A percentile compares a stretch with the other conserved stretches of the same genome.
Evolutionary conservation across 257 asterid genomes (phyloP).

Genomic region (Solanum sitiens): DNA sequence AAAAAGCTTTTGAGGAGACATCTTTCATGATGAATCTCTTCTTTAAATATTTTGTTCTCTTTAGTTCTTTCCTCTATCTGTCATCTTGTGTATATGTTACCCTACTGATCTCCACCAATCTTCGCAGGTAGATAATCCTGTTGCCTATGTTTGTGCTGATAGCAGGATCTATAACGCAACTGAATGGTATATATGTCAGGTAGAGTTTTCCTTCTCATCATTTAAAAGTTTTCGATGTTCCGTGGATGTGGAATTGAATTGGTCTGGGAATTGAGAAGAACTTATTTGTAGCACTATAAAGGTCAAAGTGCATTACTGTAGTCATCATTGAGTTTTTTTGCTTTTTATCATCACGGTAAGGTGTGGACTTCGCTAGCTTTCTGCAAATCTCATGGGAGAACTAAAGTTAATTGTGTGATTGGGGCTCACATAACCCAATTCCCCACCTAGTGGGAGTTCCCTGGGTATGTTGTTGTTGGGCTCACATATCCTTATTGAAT

Average conservation of each 20-base stretch:
- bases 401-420: background rate
- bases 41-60: background rate
- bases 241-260: background rate
- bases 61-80: background rate
- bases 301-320: background rate
- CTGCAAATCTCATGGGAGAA: background rate
- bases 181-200: conserved; percentile 98
- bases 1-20: background rate
- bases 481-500: background rate
- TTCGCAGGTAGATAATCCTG: conserved; percentile 68
- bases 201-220: conserved; percentile 6
- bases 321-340: background rate
- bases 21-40: background rate
- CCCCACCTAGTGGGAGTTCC: no score
- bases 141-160: conserved; percentile 81
- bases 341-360: background rate
- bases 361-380: background rate
- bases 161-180: conserved; percentile 80
- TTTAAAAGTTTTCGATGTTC: background rate
- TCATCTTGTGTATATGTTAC: background rate
- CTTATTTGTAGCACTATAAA: background rate
- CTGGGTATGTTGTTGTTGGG: background rate
- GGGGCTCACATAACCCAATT: background rate
- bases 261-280: background rate
- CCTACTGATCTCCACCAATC: background rate